Percentiles rank a stretch among this genome's conserved stretches.
These are phyloP conservation scores for Skeletonema grethae DNA, from an alignment of 108 stramenopile genomes.

Conservation along the genomic window DNA sequence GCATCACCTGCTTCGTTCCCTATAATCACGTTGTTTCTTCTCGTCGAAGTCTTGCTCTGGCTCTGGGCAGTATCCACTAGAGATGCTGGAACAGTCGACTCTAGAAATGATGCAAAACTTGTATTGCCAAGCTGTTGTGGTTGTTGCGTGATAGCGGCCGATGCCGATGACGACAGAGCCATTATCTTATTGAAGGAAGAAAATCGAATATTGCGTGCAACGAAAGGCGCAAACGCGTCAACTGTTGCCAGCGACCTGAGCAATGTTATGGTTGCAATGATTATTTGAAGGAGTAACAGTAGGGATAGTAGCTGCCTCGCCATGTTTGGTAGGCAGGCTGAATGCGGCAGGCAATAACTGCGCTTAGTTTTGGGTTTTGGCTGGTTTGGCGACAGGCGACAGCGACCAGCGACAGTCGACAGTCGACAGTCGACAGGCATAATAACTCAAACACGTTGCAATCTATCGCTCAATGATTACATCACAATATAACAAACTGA, in stretches of 20 bases:
- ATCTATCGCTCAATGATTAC: too few species aligned
- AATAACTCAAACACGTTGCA: too few species aligned
- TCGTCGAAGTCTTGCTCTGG: background rate
- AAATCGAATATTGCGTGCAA: background rate
- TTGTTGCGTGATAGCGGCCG: background rate
- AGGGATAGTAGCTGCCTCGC: background rate
- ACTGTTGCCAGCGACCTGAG: background rate
- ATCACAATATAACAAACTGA: too few species aligned
- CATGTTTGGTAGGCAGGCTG: background rate
- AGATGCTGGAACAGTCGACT: background rate
- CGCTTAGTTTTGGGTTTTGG: too few species aligned
- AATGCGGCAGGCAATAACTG: too few species aligned
- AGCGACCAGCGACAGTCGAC: too few species aligned
- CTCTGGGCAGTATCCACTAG: background rate
- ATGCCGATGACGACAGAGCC: background rate
- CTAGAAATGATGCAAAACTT: background rate
- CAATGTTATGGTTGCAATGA: background rate
- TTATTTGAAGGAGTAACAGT: background rate
- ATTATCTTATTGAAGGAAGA: background rate
- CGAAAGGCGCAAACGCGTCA: background rate
- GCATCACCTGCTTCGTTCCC: constrained; percentile 90
- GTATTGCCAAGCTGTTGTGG: background rate
- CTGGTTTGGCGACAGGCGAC: too few species aligned
- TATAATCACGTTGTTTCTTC: constrained; percentile 18
- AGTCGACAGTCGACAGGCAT: too few species aligned